Evolutionary conservation across 345 rosid genomes (phyloP).

Genomic region (Firmiana major): DNA sequence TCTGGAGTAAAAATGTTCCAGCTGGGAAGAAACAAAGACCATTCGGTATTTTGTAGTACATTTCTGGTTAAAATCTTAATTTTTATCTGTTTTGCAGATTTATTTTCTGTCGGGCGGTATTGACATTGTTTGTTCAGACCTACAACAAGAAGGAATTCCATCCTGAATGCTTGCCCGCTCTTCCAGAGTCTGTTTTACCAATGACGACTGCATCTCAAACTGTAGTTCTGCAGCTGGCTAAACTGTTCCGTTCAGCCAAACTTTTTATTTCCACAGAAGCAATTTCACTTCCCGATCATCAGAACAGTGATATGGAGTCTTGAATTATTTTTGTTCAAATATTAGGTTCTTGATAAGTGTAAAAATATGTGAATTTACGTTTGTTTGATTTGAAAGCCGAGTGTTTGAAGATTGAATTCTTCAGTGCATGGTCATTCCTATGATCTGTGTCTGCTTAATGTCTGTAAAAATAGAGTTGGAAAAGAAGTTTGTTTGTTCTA

Average conservation of each 20-base stretch:
- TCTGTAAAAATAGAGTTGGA: not conserved
- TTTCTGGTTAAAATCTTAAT: not conserved
- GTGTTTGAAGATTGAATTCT: not conserved
- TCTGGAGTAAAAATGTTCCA: not conserved
- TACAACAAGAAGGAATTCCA: constrained; percentile 55
- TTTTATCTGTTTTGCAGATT: constrained; percentile 44
- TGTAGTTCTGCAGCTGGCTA: constrained; percentile 55
- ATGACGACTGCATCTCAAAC: constrained; percentile 38
- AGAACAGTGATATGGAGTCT: not conserved
- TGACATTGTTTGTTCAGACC: constrained; percentile 46
- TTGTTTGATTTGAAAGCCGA: not conserved
- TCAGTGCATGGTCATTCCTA: not conserved
- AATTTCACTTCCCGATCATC: constrained; percentile 19
- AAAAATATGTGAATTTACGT: not conserved
- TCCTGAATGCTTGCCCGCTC: constrained; percentile 65
- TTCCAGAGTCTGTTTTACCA: constrained; percentile 52
- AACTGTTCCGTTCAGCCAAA: constrained; percentile 44
- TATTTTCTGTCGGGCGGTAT: constrained; percentile 65
- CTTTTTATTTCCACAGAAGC: constrained; percentile 53
- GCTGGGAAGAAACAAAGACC: no score
- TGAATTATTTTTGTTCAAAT: not conserved
- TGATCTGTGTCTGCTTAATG: not conserved
- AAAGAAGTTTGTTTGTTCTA: not conserved
- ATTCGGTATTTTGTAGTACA: no score
- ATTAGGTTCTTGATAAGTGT: not conserved